Evolutionary conservation across 768 basidiomycete genomes (phyloP).

Genomic region (Hydnomerulius pinastri): DNA sequence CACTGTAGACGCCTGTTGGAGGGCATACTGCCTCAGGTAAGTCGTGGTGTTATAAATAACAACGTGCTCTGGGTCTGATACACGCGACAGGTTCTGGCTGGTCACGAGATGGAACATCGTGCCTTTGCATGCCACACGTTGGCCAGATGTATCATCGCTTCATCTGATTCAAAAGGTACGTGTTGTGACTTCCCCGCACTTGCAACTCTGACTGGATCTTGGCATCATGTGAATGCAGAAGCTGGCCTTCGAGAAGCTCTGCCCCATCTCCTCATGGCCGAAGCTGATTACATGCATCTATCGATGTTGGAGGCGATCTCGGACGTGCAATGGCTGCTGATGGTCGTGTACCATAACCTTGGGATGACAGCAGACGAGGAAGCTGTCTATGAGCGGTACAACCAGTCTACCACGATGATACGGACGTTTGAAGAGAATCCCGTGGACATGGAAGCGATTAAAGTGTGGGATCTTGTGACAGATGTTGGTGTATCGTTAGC

Average conservation of each 20-base stretch:
- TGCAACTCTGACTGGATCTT: slow-evolving; percentile 20
- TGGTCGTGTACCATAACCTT: slow-evolving; percentile 73
- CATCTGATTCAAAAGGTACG: slow-evolving; percentile 50
- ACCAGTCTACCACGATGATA: slow-evolving; percentile 43
- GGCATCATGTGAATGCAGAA: slow-evolving; percentile 18
- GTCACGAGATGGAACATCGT: slow-evolving; percentile 74
- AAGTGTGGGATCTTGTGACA: slow-evolving; percentile 58
- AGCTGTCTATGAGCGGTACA: slow-evolving; percentile 50
- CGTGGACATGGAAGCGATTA: slow-evolving; percentile 53
- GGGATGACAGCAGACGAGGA: slow-evolving; percentile 57
- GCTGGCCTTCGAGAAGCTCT: slow-evolving; percentile 55
- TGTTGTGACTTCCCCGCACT: not conserved
- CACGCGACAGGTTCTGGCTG: slow-evolving; percentile 59
- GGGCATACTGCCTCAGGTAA: slow-evolving; percentile 81
- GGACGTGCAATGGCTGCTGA: slow-evolving; percentile 73
- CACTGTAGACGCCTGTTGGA: slow-evolving; percentile 66
- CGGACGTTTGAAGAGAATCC: slow-evolving; percentile 44
- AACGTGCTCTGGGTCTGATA: not conserved
- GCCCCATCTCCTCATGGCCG: slow-evolving; percentile 60
- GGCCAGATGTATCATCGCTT: slow-evolving; percentile 73
- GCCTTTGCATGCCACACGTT: slow-evolving; percentile 74
- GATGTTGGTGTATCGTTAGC: slow-evolving; percentile 61
- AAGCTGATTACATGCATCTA: slow-evolving; percentile 61
- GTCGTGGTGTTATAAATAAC: slow-evolving; percentile 9
- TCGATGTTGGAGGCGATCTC: slow-evolving; percentile 59